These are phyloP conservation scores for Ceratobasidium papillatum DNA, from an alignment of 1,284 basidiomycete genomes.

Conservation along the genomic window DNA sequence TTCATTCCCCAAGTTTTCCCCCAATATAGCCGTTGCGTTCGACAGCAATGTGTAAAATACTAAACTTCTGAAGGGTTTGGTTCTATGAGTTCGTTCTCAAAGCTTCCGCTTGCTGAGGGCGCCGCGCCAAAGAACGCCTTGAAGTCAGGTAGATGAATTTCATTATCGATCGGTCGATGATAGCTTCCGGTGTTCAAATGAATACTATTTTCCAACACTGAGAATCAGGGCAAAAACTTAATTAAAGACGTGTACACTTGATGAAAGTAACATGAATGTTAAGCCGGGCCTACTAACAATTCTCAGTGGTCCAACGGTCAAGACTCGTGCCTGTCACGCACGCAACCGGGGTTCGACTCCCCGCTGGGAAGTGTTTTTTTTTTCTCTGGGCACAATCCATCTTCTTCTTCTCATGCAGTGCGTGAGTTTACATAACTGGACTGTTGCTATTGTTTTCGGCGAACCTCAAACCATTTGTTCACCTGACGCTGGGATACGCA, in stretches of 20 bases:
- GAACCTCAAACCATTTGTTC: background rate
- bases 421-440: background rate
- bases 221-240: background rate
- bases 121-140: background rate
- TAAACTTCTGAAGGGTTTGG: background rate
- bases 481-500: background rate
- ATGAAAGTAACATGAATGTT: too few relatives aligned
- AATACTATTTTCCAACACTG: background rate
- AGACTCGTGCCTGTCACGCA: conserved; percentile 20
- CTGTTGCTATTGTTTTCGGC: background rate
- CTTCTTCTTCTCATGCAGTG: background rate
- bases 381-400: background rate
- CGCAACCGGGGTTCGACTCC: conserved; percentile 37
- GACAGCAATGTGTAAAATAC: background rate
- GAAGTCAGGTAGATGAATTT: background rate
- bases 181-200: background rate
- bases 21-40: background rate
- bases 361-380: conserved; percentile 32
- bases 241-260: too few relatives aligned
- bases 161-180: background rate
- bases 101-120: too few relatives aligned
- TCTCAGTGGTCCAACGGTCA: conserved; percentile 40
- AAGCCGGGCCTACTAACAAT: too few relatives aligned
- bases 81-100: background rate
- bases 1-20: background rate